Evolutionary conservation across 2,329 filamentous ascomycete species (phyloP), one percentile per base, ranked within the genome.

Genomic region (Xylariaceae sp.): DNA sequence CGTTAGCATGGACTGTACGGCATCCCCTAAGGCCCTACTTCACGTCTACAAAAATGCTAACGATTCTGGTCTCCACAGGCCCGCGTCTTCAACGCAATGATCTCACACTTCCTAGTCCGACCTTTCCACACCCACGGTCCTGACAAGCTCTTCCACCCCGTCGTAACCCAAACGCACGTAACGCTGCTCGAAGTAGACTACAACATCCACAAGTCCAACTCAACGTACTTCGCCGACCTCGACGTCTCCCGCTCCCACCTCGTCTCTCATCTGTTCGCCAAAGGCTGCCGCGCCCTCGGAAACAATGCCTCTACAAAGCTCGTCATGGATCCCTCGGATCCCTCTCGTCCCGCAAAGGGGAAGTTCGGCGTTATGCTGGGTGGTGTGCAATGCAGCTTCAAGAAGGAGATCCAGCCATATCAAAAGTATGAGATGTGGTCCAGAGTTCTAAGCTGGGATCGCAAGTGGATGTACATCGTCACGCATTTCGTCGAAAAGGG

Each of bases 221-320:
- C 82, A 61, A 96, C 91, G 31, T 96, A 95, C 75, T 96, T 96
- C 67, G 77, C 84, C 59, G 90, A 96, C 70, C 83, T 95, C 59
- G 91, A 96, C 71, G 81, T 93, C 54, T 84, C 87, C 38, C 88
- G 94, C 51, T 88, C 88, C 1, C 89, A 95, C 58, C 82, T 94
- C 9, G 83, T 95, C 48, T 87, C 84, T 45, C 82, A 85, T 59
- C 73, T 92, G 2, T 74, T 87, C 48, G 80, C 78, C 17, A 77
- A 80, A 0, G 84, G 83, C 1, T 76, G 87, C 64, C 72, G 75
- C 39, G 72, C 68, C 16, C 68, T 82, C 14, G 72, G 76, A 43
- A 65, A 74, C 54, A 84, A 85, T 59, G 69, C 69, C 1, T 62
- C 70, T 18, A 75, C 72, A 31, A 71, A 71, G 55, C 68, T 84